Percentiles rank a stretch among this genome's conserved stretches.
phyloP scores from a whole-genome alignment of 192 early-diverging fungal genomes.

The Backusella tuberculispora region DNA sequence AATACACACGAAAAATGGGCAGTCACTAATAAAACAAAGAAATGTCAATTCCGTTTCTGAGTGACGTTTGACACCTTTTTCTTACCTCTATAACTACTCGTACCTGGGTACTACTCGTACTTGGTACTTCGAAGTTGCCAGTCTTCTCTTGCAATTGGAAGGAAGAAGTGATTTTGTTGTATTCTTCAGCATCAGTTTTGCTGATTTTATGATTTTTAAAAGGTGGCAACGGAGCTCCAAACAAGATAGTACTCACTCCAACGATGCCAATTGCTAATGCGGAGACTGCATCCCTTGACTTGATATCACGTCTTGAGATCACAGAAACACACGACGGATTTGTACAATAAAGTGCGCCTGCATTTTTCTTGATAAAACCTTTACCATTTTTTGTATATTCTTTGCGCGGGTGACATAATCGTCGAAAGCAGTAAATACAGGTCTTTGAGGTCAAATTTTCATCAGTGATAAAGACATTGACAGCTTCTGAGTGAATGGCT shows the following conservation, averaged over 20 bases:
- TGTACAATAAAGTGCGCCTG: background rate
- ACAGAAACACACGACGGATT: background rate
- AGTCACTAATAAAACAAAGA: too few species aligned
- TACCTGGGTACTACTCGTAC: too few species aligned
- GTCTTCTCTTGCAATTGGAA: background rate
- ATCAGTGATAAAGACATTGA: background rate
- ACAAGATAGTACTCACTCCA: background rate
- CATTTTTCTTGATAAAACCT: background rate
- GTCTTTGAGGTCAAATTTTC: background rate
- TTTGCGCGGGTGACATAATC: background rate
- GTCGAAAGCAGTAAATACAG: background rate
- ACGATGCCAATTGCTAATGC: too few species aligned
- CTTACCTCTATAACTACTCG: background rate
- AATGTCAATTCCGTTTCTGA: too few species aligned
- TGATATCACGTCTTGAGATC: background rate
- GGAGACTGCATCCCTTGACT: background rate
- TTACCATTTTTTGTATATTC: too few species aligned
- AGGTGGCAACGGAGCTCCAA: background rate
- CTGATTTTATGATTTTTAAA: too few species aligned
- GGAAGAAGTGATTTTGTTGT: background rate
- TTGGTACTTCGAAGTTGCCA: background rate
- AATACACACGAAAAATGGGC: too few species aligned
- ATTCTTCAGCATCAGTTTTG: background rate
- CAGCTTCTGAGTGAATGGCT: background rate
- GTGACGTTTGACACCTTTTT: too few species aligned